A percentile compares a stretch with the other conserved stretches of the same genome.
Evolutionary conservation across 1,284 basidiomycete genomes (phyloP).

Genomic region (Fomitopsis schrenkii): DNA sequence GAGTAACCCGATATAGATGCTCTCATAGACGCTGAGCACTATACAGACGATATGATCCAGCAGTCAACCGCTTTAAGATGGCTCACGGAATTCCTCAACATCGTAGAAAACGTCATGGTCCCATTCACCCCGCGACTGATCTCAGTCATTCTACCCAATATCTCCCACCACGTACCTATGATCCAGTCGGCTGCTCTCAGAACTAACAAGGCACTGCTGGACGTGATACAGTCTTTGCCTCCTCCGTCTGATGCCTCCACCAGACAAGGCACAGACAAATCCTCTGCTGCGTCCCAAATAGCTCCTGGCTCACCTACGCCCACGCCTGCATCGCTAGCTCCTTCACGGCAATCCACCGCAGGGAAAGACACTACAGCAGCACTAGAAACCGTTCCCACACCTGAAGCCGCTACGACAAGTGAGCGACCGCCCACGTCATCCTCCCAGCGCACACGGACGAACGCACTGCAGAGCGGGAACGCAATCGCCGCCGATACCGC

Average conservation of each 20-base stretch:
- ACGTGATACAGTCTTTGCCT: conserved; percentile 84
- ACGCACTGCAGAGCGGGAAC: conserved; percentile 15
- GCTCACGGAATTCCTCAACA: conserved; percentile 89
- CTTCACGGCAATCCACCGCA: conserved; percentile 46
- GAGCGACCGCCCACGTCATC: conserved; percentile 15
- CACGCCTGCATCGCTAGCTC: conserved; percentile 29
- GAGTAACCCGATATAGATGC: conserved; percentile 24
- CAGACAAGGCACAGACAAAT: conserved; percentile 32
- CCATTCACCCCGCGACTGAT: conserved; percentile 94
- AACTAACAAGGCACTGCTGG: conserved; percentile 83
- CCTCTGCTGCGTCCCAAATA: conserved; percentile 31
- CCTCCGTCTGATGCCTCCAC: conserved; percentile 51
- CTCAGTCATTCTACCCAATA: conserved; percentile 88
- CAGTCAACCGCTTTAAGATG: conserved; percentile 87
- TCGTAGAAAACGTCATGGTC: conserved; percentile 89
- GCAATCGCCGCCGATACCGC: conserved; percentile 5
- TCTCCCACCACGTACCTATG: conserved; percentile 87
- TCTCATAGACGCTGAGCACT: neutral
- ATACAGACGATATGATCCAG: conserved; percentile 82
- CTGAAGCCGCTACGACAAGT: conserved; percentile 1
- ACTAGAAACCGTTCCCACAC: conserved; percentile 11
- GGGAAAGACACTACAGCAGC: conserved; percentile 30
- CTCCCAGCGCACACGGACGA: conserved; percentile 27
- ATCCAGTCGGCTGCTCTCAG: conserved; percentile 86
- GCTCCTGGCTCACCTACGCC: conserved; percentile 50